Evolutionary conservation across 2,329 filamentous ascomycete genomes (phyloP), one percentile per base, ranked within the genome.

Genomic region (Diaporthe citrichinensis): DNA sequence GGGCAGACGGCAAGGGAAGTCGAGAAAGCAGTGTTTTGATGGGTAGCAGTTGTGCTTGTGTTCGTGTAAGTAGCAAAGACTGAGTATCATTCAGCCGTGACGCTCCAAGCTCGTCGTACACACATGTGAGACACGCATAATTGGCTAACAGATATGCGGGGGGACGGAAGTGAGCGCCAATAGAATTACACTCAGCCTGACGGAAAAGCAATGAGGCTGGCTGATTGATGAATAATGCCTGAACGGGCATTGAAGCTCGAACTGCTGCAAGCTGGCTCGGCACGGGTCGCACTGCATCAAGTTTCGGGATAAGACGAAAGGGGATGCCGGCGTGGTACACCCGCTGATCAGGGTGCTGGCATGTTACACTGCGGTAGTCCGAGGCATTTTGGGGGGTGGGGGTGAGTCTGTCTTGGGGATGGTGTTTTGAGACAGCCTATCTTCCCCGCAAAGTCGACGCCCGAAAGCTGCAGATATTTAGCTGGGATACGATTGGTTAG

Each of bases 241-340:
- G 12, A 68, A 68, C 4, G 23, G 46, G 65, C 36, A 67, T 51
- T 36, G 62, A 36, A 67, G 6, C 20, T 36, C 62, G 28, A 67
- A 15, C 20, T 36, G 65, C 31, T 53, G 23, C 23, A 53, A 17
- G 46, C n/a, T 5, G n/a, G 65, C 4, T 44, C 23, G 23, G 65
- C 46, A 39, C 46, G 65, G 65, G 65, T 68, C 23, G 65, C 65
- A 53, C 46, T 34, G 31, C 65, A 53, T 53, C 23, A 23, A 53
- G 31, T 12, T 53, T 36, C 31, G 31, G 31, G 36, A 23, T 14
- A 4, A 4, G 14, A 20, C 25, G 31, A 23, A 68, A 51, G 62
- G 62, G 20, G 17, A 39, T 36, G 23, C 65, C 65, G 65, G n/a
- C 20, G 46, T 8, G 14, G 31, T 6, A 68, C 46, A 53, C 2